Base-by-base conservation (phyloP, 495 filamentous ascomycete genomes). In the Aspergillus sclerotioniger region DNA sequence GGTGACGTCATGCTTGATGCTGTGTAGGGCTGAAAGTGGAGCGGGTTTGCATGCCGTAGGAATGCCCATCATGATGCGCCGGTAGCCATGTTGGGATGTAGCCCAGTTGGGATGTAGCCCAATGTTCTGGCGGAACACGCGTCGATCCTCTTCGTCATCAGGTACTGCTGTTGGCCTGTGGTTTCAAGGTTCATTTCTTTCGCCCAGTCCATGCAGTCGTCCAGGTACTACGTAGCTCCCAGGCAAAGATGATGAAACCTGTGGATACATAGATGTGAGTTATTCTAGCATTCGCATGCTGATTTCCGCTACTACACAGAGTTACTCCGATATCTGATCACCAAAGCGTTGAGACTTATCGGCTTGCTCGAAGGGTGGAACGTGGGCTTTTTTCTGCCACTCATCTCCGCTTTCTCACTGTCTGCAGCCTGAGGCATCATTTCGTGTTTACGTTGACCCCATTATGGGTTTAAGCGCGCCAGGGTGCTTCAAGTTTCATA, bases 1-100 rank as follows among this genome's bases (percentile, higher is more conserved):
- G 20, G 29, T 49, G 46, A 49, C 46, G 29, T 49, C 46, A 49
- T 21, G 46, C 20, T 8, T 20, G 46, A 20, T 21, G 21, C n/a
- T 29, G 29, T 49, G n/a, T 49, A 49, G 46, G 46, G 46, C 46
- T 49, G 46, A 49, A 31, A 49, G 21, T 49, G 46, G 46, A 29
- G 46, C 21, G 19, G 21, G 13, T 8, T 37, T 8, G 21, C 17
- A 20, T 47, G 43, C 45, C 45, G 45, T 21, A 17, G 21, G 16
- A 21, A 37, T 37, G 33, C 33, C 33, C 33, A 37, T 37, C 33
- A 15, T 37, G 33, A 37, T 37, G 33, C 13, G 33, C 8, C 33
- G 7, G 9, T 37, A 8, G 33, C 33, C 33, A 8, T n/a, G 33
- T 37, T 37, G 3, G 3, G 9, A 37, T 37, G 33, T 37, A 9